These are phyloP conservation scores for Bifiguratus adelaidae DNA, from an alignment of 192 early-diverging fungal species.

Conservation along the genomic window DNA sequence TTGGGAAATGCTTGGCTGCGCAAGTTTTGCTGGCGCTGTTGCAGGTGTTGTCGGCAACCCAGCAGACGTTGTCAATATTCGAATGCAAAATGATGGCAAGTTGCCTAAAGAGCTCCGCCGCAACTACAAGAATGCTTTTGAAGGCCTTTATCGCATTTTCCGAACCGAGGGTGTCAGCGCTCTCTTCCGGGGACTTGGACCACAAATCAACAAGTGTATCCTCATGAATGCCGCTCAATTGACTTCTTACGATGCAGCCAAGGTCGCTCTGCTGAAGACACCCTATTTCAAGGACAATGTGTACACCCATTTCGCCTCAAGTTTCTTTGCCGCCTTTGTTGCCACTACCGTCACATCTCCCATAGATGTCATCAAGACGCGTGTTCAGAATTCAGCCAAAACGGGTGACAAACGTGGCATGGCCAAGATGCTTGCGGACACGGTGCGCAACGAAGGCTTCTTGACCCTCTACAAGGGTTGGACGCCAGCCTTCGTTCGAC, in stretches of 20 bases:
- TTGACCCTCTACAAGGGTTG: slow-evolving; percentile 76
- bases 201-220: slow-evolving; percentile 84
- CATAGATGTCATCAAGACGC: slow-evolving; percentile 74
- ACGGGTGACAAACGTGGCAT: slow-evolving; percentile 12
- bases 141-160: slow-evolving; percentile 64
- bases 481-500: slow-evolving; percentile 70
- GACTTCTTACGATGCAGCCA: slow-evolving; percentile 68
- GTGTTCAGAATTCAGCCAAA: slow-evolving; percentile 61
- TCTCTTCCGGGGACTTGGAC: slow-evolving; percentile 82
- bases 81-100: slow-evolving; percentile 74
- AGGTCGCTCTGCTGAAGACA: slow-evolving; percentile 48
- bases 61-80: slow-evolving; percentile 68
- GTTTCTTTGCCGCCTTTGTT: slow-evolving; percentile 60
- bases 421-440: slow-evolving; percentile 32
- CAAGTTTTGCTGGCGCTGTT: slow-evolving; percentile 33
- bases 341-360: slow-evolving; percentile 68
- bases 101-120: slow-evolving; percentile 47
- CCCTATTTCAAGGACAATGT: slow-evolving; percentile 53
- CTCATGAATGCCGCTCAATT: slow-evolving; percentile 69
- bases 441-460: slow-evolving; percentile 58
- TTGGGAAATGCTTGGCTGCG: slow-evolving; percentile 26
- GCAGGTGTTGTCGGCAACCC: slow-evolving; percentile 69
- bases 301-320: slow-evolving; percentile 56
- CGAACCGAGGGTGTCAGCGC: slow-evolving; percentile 63
- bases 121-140: slow-evolving; percentile 68